Evolutionary conservation across 768 basidiomycete species (phyloP).

Genomic region (Boletus reticulatus): DNA sequence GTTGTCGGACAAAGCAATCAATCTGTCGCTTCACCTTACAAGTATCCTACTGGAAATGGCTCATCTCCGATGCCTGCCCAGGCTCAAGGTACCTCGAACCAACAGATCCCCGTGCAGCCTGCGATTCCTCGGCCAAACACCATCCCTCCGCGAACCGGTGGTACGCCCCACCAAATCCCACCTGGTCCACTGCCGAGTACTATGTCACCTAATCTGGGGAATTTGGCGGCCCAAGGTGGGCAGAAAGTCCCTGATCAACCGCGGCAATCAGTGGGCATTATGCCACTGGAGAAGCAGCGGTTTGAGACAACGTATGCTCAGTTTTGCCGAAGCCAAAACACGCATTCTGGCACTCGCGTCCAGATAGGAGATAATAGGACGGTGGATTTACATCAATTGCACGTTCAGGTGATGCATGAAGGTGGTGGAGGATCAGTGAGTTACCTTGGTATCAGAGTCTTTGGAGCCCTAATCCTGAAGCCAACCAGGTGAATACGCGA

Average conservation of each 20-base stretch:
- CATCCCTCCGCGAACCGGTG: conserved; percentile 38
- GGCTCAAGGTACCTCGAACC: conserved; percentile 14
- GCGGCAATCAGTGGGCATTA: conserved; percentile 13
- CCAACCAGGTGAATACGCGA: conserved; percentile 47
- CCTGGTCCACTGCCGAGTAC: conserved; percentile 29
- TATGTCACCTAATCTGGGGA: conserved; percentile 35
- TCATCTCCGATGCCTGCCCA: conserved; percentile 23
- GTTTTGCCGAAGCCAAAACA: conserved; percentile 42
- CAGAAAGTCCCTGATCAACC: conserved; percentile 24
- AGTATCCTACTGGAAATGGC: conserved; percentile 14
- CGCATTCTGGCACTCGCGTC: conserved; percentile 40
- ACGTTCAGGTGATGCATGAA: conserved; percentile 56
- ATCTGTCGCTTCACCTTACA: conserved; percentile 14
- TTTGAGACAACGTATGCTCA: conserved; percentile 54
- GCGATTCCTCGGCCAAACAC: conserved; percentile 27
- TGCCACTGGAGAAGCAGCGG: conserved; percentile 46
- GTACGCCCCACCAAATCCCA: conserved; percentile 38
- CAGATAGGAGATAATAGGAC: conserved; percentile 49
- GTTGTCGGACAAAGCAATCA: conserved; percentile 13
- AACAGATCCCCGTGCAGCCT: conserved; percentile 34
- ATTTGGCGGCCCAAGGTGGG: conserved; percentile 18
- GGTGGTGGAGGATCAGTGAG: conserved; percentile 51
- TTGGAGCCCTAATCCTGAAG: conserved; percentile 6
- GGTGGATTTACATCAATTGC: conserved; percentile 61
- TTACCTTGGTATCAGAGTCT: conserved; percentile 5